Conservation (phyloP, 208 protist species). For the Strigomonas galati region DNA sequence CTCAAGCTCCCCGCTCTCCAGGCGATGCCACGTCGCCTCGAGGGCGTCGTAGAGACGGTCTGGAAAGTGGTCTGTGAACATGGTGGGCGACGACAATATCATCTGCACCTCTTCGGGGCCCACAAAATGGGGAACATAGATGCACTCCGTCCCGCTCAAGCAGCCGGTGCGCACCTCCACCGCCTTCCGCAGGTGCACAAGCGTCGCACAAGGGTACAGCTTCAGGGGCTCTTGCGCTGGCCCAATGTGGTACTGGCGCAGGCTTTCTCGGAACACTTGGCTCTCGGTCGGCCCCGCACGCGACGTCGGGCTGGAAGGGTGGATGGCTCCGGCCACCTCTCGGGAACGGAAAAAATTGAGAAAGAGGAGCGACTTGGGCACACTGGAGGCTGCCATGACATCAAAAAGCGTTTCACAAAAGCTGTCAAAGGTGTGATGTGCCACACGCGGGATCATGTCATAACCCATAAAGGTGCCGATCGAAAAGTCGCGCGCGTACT, state of each 20-base stretch:
- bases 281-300: slow-evolving; percentile 23
- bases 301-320: slow-evolving; percentile 17
- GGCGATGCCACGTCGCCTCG: slow-evolving; percentile 23
- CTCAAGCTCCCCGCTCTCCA: slow-evolving; percentile 66
- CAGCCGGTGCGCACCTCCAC: slow-evolving; percentile 20
- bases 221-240: slow-evolving; percentile 18
- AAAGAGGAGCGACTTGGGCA: slow-evolving; percentile 69
- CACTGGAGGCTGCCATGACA: slow-evolving; percentile 41
- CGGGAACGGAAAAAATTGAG: slow-evolving; percentile 38
- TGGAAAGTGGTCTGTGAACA: slow-evolving; percentile 88
- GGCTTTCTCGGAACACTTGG: slow-evolving; percentile 27
- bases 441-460: slow-evolving; percentile 77
- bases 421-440: slow-evolving; percentile 73
- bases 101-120: slow-evolving; percentile 62
- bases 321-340: slow-evolving; percentile 22
- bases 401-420: slow-evolving; percentile 78
- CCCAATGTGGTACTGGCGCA: slow-evolving; percentile 24
- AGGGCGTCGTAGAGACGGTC: slow-evolving; percentile 66
- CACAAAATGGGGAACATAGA: slow-evolving; percentile 61
- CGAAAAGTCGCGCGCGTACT: slow-evolving; percentile 63
- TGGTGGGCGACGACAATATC: slow-evolving; percentile 58
- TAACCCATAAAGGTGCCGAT: slow-evolving; percentile 66
- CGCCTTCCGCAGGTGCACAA: slow-evolving; percentile 71
- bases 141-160: background rate
- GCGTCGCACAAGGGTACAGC: slow-evolving; percentile 57